Conservation (phyloP, 2,329 filamentous ascomycete species). For the Orbilia javanica region DNA sequence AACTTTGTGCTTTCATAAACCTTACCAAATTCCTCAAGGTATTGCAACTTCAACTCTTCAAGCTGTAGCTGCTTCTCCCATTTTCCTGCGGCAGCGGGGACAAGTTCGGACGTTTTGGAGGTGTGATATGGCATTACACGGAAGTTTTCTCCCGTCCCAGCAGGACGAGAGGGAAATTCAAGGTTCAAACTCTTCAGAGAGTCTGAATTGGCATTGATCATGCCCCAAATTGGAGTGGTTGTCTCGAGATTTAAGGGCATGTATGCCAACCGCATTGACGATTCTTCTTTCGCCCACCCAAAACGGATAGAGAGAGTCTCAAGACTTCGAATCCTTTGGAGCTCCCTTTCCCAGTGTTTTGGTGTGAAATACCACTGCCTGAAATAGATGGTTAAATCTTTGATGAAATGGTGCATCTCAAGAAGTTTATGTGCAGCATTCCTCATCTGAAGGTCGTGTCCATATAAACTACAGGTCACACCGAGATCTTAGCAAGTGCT, state of each 20-base stretch:
- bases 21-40: background rate
- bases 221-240: background rate
- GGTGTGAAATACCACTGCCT: background rate
- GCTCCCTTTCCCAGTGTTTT: background rate
- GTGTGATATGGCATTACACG: background rate
- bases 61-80: slow-evolving; percentile 1
- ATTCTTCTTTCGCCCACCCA: background rate
- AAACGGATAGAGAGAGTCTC: background rate
- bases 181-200: background rate
- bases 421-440: background rate
- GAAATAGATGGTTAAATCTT: slow-evolving; percentile 9
- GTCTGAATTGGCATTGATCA: background rate
- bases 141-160: background rate
- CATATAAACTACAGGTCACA: background rate
- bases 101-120: background rate
- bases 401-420: background rate
- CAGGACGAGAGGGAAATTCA: background rate
- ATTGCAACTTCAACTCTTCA: background rate
- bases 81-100: background rate
- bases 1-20: background rate
- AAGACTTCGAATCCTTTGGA: background rate
- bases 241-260: background rate
- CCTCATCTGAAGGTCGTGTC: background rate
- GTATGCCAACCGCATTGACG: too few species aligned
- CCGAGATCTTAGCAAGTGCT: background rate